phyloP scores from a whole-genome alignment of 495 filamentous ascomycete species.

The Aspergillus olivimuriae region DNA sequence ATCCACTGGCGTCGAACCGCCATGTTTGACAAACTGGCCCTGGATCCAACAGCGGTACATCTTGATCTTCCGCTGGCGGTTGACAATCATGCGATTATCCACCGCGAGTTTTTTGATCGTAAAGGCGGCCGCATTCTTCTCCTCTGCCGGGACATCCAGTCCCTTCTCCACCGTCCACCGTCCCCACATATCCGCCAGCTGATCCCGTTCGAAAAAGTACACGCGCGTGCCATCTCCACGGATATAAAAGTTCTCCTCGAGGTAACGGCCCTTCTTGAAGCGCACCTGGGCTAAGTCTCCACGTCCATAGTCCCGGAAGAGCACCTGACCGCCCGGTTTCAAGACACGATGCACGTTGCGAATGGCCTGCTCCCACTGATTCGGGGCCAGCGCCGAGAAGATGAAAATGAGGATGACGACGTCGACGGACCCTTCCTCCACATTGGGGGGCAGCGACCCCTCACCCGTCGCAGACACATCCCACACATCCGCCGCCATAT shows the following conservation, averaged over 20 bases:
- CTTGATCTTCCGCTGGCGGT: constrained; percentile 81
- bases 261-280: constrained; percentile 87
- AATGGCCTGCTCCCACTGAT: constrained; percentile 78
- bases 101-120: constrained; percentile 70
- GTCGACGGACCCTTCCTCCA: constrained; percentile 74
- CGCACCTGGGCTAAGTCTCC: constrained; percentile 94
- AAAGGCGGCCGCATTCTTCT: constrained; percentile 37
- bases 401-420: constrained; percentile 93
- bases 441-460: constrained; percentile 59
- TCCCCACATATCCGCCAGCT: constrained; percentile 76
- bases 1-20: no score
- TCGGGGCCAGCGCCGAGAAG: constrained; percentile 82
- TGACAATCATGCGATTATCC: constrained; percentile 85
- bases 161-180: constrained; percentile 38
- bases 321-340: constrained; percentile 81
- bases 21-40: constrained; percentile 73
- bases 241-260: constrained; percentile 96
- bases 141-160: constrained; percentile 17
- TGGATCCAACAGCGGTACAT: constrained; percentile 99
- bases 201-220: constrained; percentile 89
- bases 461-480: constrained; percentile 60
- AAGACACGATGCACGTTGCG: constrained; percentile 73
- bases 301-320: constrained; percentile 93
- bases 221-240: constrained; percentile 92
- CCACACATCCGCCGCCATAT: constrained; percentile 86